A percentile compares a stretch with the other conserved stretches of the same genome.
Conservation (phyloP, 139 green algal genomes). For the Chlamydomonas sphaeroides region DNA sequence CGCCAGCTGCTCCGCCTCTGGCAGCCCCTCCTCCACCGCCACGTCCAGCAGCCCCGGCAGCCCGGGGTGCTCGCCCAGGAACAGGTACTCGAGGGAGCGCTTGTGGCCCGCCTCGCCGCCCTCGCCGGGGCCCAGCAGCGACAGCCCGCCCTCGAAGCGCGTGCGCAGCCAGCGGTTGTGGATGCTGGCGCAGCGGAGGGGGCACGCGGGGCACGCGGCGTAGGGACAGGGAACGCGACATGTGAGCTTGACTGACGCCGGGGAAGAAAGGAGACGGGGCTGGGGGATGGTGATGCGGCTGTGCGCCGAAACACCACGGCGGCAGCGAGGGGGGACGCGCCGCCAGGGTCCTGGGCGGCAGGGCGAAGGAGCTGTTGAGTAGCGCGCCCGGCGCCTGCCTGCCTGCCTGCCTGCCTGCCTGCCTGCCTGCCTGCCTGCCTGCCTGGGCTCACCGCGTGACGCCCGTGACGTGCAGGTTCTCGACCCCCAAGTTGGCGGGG, state of each 20-base stretch:
- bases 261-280: no score
- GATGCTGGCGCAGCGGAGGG: conserved; percentile 53
- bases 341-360: no score
- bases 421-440: no score
- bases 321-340: no score
- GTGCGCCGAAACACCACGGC: no score
- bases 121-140: not conserved
- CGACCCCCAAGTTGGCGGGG: conserved; percentile 33
- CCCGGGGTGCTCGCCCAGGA: conserved; percentile 60
- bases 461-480: conserved; percentile 34
- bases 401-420: no score
- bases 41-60: conserved; percentile 56
- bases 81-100: conserved; percentile 73
- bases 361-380: no score
- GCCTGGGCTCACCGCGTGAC: conserved; percentile 50
- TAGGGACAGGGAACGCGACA: not conserved
- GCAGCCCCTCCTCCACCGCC: conserved; percentile 63
- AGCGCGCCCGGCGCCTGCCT: no score
- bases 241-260: no score
- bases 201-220: not conserved
- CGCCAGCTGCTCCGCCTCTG: conserved; percentile 24
- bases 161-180: conserved; percentile 77
- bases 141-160: conserved; percentile 60
- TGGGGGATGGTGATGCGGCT: no score
- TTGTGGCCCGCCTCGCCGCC: conserved; percentile 51